phyloP scores from a whole-genome alignment of 768 basidiomycete genomes.

The Lactarius quietus region DNA sequence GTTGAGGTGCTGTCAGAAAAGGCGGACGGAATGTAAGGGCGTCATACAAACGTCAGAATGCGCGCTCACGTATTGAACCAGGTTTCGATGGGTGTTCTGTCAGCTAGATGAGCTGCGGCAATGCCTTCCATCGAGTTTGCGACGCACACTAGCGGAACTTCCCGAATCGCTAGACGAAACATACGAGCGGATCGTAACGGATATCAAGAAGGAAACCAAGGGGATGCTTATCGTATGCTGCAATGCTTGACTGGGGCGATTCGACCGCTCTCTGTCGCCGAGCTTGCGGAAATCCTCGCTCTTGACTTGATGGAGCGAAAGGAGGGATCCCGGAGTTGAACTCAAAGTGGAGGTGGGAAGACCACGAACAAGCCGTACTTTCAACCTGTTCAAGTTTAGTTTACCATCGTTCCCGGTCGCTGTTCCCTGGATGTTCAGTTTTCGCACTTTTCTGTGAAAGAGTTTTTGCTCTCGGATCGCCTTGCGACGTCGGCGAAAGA shows the following conservation, averaged over 20 bases:
- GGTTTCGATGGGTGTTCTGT: not conserved
- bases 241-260: not conserved
- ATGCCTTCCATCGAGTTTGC: too few species aligned
- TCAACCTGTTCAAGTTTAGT: not conserved
- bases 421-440: not conserved
- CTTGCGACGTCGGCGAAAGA: not conserved
- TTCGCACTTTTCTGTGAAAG: not conserved
- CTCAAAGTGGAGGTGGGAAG: not conserved
- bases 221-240: not conserved
- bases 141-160: too few species aligned
- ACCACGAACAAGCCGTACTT: not conserved
- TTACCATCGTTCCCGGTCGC: not conserved
- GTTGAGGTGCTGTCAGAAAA: too few species aligned
- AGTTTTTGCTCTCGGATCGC: not conserved
- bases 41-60: not conserved
- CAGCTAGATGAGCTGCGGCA: too few species aligned
- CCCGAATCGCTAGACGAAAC: not conserved
- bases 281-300: not conserved
- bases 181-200: not conserved
- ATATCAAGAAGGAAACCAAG: not conserved
- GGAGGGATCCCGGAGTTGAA: not conserved
- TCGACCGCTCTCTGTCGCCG: not conserved
- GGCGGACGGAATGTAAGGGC: not conserved
- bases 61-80: not conserved
- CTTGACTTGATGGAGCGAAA: not conserved